A percentile compares a stretch with the other conserved stretches of the same genome.
Evolutionary conservation across 331 rosid species (phyloP).

Genomic region (Quercus lobata): DNA sequence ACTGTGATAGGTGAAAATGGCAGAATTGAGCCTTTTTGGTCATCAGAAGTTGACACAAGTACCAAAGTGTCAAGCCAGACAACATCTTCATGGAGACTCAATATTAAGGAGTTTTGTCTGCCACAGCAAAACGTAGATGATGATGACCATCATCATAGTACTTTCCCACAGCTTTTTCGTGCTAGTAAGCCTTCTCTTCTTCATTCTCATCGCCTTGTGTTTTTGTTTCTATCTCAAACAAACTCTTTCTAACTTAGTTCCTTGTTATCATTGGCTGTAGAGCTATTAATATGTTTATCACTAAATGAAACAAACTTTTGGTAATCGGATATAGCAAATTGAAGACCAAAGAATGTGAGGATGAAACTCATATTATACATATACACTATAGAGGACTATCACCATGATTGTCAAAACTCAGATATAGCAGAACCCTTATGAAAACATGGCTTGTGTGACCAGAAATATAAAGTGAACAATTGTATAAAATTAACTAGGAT

Average conservation of each 20-base stretch:
- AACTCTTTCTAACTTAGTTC: too few species aligned
- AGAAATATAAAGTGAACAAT: background rate
- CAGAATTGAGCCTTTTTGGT: constrained; percentile 23
- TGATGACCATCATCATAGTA: background rate
- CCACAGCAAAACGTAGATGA: constrained; percentile 8
- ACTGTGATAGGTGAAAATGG: background rate
- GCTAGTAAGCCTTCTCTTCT: constrained; percentile 11
- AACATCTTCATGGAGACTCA: constrained; percentile 29
- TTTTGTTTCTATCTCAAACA: too few species aligned
- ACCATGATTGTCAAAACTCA: background rate
- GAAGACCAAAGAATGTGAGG: background rate
- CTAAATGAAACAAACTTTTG: background rate
- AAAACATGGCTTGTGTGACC: background rate
- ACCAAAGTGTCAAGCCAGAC: background rate
- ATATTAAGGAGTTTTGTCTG: constrained; percentile 33
- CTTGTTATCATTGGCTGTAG: too few species aligned
- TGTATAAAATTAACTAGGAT: too few species aligned
- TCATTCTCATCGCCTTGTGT: too few species aligned
- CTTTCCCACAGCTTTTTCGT: constrained; percentile 19
- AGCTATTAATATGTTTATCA: too few species aligned
- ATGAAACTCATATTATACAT: background rate
- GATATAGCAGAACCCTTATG: background rate
- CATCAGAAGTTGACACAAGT: background rate
- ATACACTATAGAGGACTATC: too few species aligned
- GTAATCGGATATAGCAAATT: background rate